Evolutionary conservation across 495 filamentous ascomycete genomes (phyloP), one percentile per base, ranked within the genome.

Genomic region (Daldinia bambusicola): DNA sequence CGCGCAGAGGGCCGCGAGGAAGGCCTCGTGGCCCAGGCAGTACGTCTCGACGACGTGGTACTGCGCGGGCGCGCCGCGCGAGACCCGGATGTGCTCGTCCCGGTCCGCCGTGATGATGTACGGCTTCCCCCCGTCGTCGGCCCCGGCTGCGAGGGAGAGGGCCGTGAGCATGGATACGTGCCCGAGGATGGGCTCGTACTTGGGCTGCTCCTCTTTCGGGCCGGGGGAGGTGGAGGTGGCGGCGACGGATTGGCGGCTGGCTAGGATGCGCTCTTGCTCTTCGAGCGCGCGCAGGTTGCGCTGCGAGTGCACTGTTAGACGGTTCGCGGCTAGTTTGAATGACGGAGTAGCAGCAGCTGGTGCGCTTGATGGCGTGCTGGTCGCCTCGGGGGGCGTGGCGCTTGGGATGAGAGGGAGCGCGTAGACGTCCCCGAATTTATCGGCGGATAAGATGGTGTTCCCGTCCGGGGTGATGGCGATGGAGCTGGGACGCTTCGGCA

Each of bases 381-480:
- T 10, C 7, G 37, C 12, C 38, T 63, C 51, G 4, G 64, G 14
- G 7, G 66, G 31, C 43, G 65, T 50, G 45, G 57, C 58, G 75
- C 77, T 55, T n/a, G 83, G 84, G 55, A 94, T 76, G 2, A 98
- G 80, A 3, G 95, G 94, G n/a, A 99, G 78, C 6, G 91, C 85
- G 78, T 95, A 98, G 65, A 97, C 95, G 80, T 99, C 95, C 36
- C 95, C 95, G 75, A 97, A 97, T 76, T 98, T 99, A 80, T 99
- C 96, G 36, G 88, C 93, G 62, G 85, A 89, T 31, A 98, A 79
- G 65, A 98, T 92, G 2, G 85, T 92, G 2, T 80, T 80, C 45
- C 89, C 85, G 76, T 93, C 88, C 22, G 84, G 73, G 1, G 91
- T 89, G 52, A 98, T 79, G 53, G 85, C 80, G 61, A 99, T 78